Evolutionary conservation across 495 filamentous ascomycete genomes (phyloP).

Genomic region (Lindgomyces ingoldianus): DNA sequence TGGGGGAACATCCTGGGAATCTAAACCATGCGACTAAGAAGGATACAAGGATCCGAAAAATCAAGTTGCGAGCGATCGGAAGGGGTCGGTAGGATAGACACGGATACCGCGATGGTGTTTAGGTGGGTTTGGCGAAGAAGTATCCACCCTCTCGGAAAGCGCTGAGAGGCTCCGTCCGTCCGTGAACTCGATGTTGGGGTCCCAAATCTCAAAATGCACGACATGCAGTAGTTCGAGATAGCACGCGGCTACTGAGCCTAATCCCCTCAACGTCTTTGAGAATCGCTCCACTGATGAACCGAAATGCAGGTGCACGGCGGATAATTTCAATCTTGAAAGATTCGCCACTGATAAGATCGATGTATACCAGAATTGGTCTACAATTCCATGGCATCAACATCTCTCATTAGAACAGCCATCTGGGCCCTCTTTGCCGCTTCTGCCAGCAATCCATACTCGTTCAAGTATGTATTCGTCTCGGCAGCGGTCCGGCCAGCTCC

Average conservation of each 20-base stretch:
- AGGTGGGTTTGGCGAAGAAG: background rate
- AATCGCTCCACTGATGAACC: background rate
- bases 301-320: background rate
- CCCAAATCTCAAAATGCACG: background rate
- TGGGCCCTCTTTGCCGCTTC: constrained; percentile 93
- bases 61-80: background rate
- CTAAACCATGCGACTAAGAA: too few species aligned
- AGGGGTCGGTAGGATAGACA: background rate
- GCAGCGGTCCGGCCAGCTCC: constrained; percentile 43
- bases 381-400: constrained; percentile 69
- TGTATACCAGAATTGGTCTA: background rate
- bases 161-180: background rate
- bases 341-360: background rate
- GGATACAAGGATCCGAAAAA: background rate
- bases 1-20: too few species aligned
- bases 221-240: background rate
- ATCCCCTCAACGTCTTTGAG: background rate
- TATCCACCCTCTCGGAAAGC: background rate
- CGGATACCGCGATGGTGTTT: background rate
- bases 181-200: background rate
- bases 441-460: constrained; percentile 84
- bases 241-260: background rate
- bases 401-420: constrained; percentile 81
- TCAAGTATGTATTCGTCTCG: constrained; percentile 63
- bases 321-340: background rate